These are phyloP conservation scores for Amphichorda felina DNA, from an alignment of 2,329 filamentous ascomycete species.

Conservation along the genomic window DNA sequence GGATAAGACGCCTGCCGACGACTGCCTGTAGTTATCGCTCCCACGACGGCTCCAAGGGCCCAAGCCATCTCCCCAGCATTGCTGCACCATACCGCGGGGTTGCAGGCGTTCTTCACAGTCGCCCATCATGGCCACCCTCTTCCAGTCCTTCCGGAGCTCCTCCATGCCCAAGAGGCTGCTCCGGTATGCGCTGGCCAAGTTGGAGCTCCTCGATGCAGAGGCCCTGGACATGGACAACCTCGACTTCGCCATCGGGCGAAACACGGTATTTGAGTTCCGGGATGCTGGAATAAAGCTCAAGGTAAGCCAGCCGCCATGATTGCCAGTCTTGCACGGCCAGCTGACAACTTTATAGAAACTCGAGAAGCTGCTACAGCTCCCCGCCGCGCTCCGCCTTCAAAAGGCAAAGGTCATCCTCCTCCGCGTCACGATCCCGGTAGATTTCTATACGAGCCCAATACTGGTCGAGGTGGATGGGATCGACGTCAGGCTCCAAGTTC, in stretches of 20 bases:
- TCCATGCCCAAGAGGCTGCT: constrained; percentile 84
- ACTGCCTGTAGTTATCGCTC: neutral
- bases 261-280: constrained; percentile 72
- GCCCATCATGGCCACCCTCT: constrained; percentile 55
- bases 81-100: too few species aligned
- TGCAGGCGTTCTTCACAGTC: too few species aligned
- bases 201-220: constrained; percentile 82
- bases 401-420: constrained; percentile 67
- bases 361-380: constrained; percentile 61
- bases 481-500: constrained; percentile 53
- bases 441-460: constrained; percentile 79
- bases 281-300: constrained; percentile 74
- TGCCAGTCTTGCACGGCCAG: too few species aligned
- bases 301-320: too few species aligned
- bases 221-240: constrained; percentile 77
- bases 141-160: constrained; percentile 52
- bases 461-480: constrained; percentile 72
- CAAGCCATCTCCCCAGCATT: too few species aligned
- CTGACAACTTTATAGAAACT: constrained; percentile 80
- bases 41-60: too few species aligned
- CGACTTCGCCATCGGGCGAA: constrained; percentile 71
- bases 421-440: constrained; percentile 73
- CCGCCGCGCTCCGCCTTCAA: constrained; percentile 56
- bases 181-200: constrained; percentile 69
- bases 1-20: constrained; percentile 16